phyloP scores from a whole-genome alignment of 371 early-diverging fungal genomes.

The Umbelopsis sp. region DNA sequence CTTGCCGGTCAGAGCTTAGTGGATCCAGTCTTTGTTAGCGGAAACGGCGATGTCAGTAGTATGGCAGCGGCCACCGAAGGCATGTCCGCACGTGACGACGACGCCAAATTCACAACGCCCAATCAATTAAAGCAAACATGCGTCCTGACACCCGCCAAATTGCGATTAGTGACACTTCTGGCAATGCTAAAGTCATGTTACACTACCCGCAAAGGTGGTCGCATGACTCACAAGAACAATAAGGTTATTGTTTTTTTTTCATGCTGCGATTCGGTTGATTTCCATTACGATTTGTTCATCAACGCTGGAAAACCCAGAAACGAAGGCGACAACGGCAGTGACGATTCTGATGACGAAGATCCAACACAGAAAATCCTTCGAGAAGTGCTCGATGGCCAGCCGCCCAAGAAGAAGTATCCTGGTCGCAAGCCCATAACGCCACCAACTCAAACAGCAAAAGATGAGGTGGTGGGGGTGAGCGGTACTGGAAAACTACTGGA shows the following conservation, averaged over 20 bases:
- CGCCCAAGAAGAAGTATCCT: background rate
- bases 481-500: slow-evolving; percentile 50
- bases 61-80: slow-evolving; percentile 21
- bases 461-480: slow-evolving; percentile 4
- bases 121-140: slow-evolving; percentile 86
- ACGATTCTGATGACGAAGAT: slow-evolving; percentile 33
- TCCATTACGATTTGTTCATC: slow-evolving; percentile 77
- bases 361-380: slow-evolving; percentile 34
- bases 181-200: slow-evolving; percentile 67
- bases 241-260: slow-evolving; percentile 90
- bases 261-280: slow-evolving; percentile 92
- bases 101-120: slow-evolving; percentile 65
- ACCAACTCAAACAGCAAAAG: slow-evolving; percentile 17
- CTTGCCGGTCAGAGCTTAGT: slow-evolving; percentile 79
- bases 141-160: slow-evolving; percentile 85
- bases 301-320: slow-evolving; percentile 57
- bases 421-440: background rate
- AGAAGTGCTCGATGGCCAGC: slow-evolving; percentile 25
- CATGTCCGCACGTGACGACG: slow-evolving; percentile 31
- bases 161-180: slow-evolving; percentile 85
- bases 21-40: slow-evolving; percentile 72
- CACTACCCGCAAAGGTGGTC: slow-evolving; percentile 40
- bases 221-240: slow-evolving; percentile 36
- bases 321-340: slow-evolving; percentile 45
- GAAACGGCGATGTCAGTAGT: slow-evolving; percentile 34